phyloP scores from a whole-genome alignment of 305 asterid species.

The Caryopteris hybrid region DNA sequence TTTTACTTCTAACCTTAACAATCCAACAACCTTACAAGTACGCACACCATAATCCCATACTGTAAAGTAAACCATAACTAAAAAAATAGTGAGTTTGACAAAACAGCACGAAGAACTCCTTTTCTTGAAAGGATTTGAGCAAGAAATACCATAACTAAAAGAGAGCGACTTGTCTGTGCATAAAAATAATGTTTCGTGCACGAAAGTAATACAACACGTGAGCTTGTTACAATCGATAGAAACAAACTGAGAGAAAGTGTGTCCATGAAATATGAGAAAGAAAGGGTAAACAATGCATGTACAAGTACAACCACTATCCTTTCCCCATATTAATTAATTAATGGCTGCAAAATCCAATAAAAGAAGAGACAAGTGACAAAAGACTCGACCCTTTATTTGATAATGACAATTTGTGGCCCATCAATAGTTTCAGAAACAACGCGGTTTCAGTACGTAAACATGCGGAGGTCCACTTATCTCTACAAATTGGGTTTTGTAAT shows the following conservation, averaged over 20 bases:
- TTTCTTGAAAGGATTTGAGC: background rate
- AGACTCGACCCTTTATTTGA: background rate
- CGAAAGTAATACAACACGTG: background rate
- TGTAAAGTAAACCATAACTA: too few relatives aligned
- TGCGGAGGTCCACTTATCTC: background rate
- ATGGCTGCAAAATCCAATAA: too few relatives aligned
- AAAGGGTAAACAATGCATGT: background rate
- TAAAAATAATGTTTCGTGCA: background rate
- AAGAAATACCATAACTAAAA: too few relatives aligned
- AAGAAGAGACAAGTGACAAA: background rate
- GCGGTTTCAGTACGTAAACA: background rate
- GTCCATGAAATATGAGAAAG: background rate
- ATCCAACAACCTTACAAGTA: too few relatives aligned
- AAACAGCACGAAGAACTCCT: too few relatives aligned
- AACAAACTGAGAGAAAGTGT: constrained; percentile 1
- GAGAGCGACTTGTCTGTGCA: too few relatives aligned
- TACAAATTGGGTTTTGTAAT: too few relatives aligned
- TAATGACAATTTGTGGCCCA: background rate
- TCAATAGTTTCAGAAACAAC: background rate
- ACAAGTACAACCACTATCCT: background rate
- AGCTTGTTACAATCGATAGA: background rate
- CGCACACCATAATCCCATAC: too few relatives aligned
- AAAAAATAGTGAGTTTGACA: too few relatives aligned
- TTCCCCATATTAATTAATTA: too few relatives aligned
- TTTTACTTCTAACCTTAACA: too few relatives aligned